A percentile compares a stretch with the other conserved stretches of the same genome.
Conservation (phyloP, 805 yeast genomes). For the Trichomonascus vanleenenianus region DNA sequence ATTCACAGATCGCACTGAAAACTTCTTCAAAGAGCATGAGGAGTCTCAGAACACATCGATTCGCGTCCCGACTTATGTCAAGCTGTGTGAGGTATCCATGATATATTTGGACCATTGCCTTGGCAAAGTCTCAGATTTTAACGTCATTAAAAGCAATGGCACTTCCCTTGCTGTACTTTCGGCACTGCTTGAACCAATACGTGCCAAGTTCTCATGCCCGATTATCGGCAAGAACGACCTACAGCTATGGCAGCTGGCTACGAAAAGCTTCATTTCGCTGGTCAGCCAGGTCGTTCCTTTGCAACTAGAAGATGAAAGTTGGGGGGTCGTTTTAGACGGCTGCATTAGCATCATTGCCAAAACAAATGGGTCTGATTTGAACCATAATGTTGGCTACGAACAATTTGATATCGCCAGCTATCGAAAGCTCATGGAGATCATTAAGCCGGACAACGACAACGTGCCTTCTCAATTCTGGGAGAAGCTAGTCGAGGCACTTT, state of each 20-base stretch:
- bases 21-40: slow-evolving; percentile 7
- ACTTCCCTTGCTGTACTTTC: slow-evolving; percentile 8
- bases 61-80: slow-evolving; percentile 14
- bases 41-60: neutral
- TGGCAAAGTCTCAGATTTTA: neutral
- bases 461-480: slow-evolving; percentile 30
- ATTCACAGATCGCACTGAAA: slow-evolving; percentile 4
- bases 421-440: slow-evolving; percentile 31
- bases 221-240: neutral
- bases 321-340: slow-evolving; percentile 28
- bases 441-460: slow-evolving; percentile 36
- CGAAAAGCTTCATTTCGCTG: slow-evolving; percentile 11
- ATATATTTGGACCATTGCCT: slow-evolving; percentile 2
- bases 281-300: slow-evolving; percentile 27
- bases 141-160: slow-evolving; percentile 2
- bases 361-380: slow-evolving; percentile 29
- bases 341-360: slow-evolving; percentile 19
- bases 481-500: slow-evolving; percentile 41
- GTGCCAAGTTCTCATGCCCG: slow-evolving; percentile 16
- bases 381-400: slow-evolving; percentile 33
- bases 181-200: slow-evolving; percentile 9
- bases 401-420: slow-evolving; percentile 41
- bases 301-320: slow-evolving; percentile 16
- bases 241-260: slow-evolving; percentile 21
- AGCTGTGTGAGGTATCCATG: slow-evolving; percentile 8